Evolutionary conservation across 2,329 filamentous ascomycete genomes (phyloP), one percentile per base, ranked within the genome.

Genomic region (Neonectria sp.): DNA sequence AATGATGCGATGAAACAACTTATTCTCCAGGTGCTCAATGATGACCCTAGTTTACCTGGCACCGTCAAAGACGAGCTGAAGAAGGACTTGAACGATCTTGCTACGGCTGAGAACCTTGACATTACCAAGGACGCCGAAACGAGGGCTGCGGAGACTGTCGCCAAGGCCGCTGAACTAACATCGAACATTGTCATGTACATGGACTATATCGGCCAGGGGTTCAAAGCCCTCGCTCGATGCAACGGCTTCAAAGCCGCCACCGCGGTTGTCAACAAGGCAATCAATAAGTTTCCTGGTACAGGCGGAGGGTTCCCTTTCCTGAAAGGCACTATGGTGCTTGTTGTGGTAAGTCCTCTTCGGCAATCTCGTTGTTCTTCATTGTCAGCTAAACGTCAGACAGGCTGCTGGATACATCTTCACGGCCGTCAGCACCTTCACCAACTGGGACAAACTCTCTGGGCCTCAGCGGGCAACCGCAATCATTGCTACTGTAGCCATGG

Each of bases 41-140:
- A 46, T 15, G 43, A 46, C 21, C n/a, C 43, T 11, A 46, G 21
- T 13, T 12, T 46, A 4, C 21, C 43, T 25, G 43, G 43, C 9
- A 46, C 21, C 21, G 9, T 46, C 21, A 46, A 25, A 46, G 43
- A 46, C 21, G 43, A 46, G 43, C 43, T 46, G 43, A 46, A 6
- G 43, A 24, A 46, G n/a, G 43, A 46, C 43, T 46, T 46, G 43
- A 4, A 46, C n/a, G 43, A 46, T 25, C 43, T 46, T 46, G 43
- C 43, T 5, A 25, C 7, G n/a, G 43, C 43, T 13, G 43, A 46
- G 43, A 46, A 46, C 11, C 9, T 46, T 2, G 43, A 46, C 43
- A 3, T 21, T 4, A 15, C n/a, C 21, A 24, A 46, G 9, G 43
- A 46, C 43, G 21, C 43, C 21, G 43, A 46, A 25, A 46, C 43